These are phyloP conservation scores for Cystofilobasidium macerans DNA, from an alignment of 768 basidiomycete species.

Conservation along the genomic window DNA sequence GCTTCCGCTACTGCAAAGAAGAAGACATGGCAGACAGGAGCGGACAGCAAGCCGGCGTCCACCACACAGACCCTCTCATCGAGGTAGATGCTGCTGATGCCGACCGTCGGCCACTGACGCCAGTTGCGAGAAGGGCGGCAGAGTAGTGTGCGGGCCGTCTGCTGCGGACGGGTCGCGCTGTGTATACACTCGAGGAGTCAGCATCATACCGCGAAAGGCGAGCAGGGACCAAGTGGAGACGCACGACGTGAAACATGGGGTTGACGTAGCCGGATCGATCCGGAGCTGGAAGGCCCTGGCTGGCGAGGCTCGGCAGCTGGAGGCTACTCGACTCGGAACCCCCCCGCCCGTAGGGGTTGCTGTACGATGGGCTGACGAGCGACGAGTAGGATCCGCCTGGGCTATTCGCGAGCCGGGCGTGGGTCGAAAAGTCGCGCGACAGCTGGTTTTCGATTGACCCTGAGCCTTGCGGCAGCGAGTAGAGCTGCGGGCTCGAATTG, in stretches of 20 bases:
- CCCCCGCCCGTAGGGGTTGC: conserved; percentile 28
- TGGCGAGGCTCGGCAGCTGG: conserved; percentile 28
- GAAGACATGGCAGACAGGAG: too few species aligned
- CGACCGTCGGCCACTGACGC: conserved; percentile 36
- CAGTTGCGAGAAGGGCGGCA: conserved; percentile 38
- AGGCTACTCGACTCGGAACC: conserved; percentile 32
- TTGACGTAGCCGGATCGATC: conserved; percentile 28
- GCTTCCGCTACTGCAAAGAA: too few species aligned
- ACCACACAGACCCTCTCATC: too few species aligned
- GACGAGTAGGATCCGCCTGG: conserved; percentile 24
- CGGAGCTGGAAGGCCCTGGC: conserved; percentile 26
- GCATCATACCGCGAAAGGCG: background rate
- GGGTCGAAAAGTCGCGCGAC: conserved; percentile 35
- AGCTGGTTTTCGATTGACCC: conserved; percentile 38
- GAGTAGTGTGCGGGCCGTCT: conserved; percentile 27
- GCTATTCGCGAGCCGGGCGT: conserved; percentile 29
- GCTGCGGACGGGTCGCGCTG: background rate
- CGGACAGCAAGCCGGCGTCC: too few species aligned
- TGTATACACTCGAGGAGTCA: background rate
- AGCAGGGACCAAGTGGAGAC: conserved; percentile 8
- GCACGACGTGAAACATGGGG: conserved; percentile 36
- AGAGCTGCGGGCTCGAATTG: conserved; percentile 30
- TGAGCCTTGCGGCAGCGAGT: conserved; percentile 29
- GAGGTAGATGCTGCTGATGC: conserved; percentile 25
- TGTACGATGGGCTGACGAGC: conserved; percentile 7